phyloP scores from a whole-genome alignment of 257 asterid species.

The Nicotiana attenuata region DNA sequence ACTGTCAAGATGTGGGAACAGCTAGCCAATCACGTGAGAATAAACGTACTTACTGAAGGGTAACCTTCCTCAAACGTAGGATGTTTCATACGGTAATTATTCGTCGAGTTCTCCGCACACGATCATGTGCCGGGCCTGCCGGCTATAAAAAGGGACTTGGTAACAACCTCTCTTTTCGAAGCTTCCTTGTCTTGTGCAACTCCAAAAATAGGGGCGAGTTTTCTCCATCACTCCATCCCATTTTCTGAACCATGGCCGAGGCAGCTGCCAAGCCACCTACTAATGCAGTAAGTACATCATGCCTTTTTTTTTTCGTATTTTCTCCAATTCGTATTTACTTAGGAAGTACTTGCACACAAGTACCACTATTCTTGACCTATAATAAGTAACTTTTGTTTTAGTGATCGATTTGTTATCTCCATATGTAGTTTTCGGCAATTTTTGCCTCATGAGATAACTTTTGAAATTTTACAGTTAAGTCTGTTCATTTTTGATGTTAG shows the following conservation, averaged over 20 bases:
- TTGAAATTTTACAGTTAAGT: no score
- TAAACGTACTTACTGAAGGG: background rate
- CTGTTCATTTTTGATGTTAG: no score
- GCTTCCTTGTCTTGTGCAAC: background rate
- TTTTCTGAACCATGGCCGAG: background rate
- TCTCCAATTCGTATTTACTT: background rate
- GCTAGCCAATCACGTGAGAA: background rate
- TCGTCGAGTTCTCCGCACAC: constrained; percentile 4
- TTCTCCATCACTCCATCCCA: background rate
- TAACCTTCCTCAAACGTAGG: background rate
- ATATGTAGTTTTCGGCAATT: no score
- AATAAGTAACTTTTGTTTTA: no score
- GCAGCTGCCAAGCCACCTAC: background rate
- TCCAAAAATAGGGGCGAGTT: background rate
- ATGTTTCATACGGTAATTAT: background rate
- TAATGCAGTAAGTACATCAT: background rate
- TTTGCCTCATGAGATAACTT: no score
- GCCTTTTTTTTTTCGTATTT: background rate
- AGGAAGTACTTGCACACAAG: no score
- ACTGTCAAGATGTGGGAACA: background rate
- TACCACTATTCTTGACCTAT: no score
- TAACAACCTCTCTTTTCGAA: background rate
- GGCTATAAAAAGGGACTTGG: background rate
- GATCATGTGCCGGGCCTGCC: background rate
- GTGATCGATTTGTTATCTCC: no score